phyloP scores from a whole-genome alignment of 2,329 filamentous ascomycete genomes.

The Sporothrix variecibatus region DNA sequence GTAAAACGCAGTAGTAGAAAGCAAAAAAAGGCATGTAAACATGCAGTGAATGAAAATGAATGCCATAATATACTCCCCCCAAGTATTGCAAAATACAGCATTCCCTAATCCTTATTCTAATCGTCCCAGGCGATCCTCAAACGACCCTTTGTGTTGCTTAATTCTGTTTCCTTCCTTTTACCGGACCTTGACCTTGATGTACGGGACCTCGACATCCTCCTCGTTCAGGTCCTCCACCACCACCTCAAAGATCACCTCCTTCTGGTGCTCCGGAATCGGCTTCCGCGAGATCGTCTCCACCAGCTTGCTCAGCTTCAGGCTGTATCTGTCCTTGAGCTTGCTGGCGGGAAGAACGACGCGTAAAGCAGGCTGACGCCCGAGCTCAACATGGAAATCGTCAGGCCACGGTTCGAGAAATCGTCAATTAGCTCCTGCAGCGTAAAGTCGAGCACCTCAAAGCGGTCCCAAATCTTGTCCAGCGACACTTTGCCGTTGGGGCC shows the following conservation, averaged over 20 bases:
- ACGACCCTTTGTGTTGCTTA: background rate
- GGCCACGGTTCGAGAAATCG: constrained; percentile 76
- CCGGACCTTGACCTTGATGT: constrained; percentile 82
- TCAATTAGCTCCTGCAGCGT: constrained; percentile 82
- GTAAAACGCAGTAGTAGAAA: too few relatives aligned
- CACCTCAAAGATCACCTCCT: constrained; percentile 94
- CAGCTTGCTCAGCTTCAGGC: constrained; percentile 82
- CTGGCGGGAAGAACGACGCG: constrained; percentile 84
- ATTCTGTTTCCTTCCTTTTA: constrained; percentile 30
- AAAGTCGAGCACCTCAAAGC: constrained; percentile 86
- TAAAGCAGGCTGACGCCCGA: constrained; percentile 96
- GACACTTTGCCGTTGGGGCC: constrained; percentile 76
- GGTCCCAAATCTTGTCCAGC: constrained; percentile 97
- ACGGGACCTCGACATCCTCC: constrained; percentile 96
- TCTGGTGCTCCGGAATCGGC: constrained; percentile 84
- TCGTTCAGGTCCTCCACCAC: constrained; percentile 85
- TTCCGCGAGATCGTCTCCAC: constrained; percentile 91
- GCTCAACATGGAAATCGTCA: constrained; percentile 89
- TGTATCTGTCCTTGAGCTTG: constrained; percentile 78
- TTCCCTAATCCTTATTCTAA: background rate
- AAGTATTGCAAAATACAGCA: constrained; percentile 1
- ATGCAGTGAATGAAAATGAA: background rate
- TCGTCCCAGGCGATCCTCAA: background rate
- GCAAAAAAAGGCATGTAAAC: background rate
- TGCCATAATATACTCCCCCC: background rate